Base-by-base conservation (phyloP, 768 basidiomycete genomes). In the Kondoa subrosea region DNA sequence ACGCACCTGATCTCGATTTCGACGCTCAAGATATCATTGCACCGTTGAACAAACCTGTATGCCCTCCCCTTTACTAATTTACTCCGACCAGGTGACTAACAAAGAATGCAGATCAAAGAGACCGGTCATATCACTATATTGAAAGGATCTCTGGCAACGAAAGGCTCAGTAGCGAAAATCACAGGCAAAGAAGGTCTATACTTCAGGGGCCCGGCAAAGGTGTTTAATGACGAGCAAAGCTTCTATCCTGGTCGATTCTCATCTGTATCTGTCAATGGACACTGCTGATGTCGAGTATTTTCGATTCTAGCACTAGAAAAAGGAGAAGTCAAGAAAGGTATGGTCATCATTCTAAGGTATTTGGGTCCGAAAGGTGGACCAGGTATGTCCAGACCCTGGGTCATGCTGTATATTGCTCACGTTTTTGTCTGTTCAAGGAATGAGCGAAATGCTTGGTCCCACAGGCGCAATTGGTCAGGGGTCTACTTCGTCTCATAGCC, bases 111-210 rank as follows among this genome's bases (percentile, higher is more conserved):
- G 12, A 87, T 95, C 78, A 93, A 95, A 76, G 74, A 80, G 27
- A 90, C 85, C 1, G 91, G 91, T 0, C 91, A 93, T 77, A 77
- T 95, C 72, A 85, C 85, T 15, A 90, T 96, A 73, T 77, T 96
- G 70, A 82, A 85, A 64, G 91, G 91, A n/a, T 91, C 88, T 77
- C 80, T 96, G 57, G 85, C 88, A 1, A 91, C 91, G 0, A 87
- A 82, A 62, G 85, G 85, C 0, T 86, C 89, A 31, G 91, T 96
- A 25, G 89, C 90, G 17, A 96, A 96, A 78, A 80, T 95, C 70
- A 93, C 91, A 3, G 91, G 91, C 16, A 91, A 92, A 77, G 91
- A 95, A 78, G 91, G 91, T 2, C 77, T 84, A 64, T 81, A 78
- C 26, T 95, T 95, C 71, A 87, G 89, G 81, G 87, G 87, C 59